Evolutionary conservation across 1,139 yeast genomes (phyloP).

Genomic region (Zygosaccharomyces pseudobailii): DNA sequence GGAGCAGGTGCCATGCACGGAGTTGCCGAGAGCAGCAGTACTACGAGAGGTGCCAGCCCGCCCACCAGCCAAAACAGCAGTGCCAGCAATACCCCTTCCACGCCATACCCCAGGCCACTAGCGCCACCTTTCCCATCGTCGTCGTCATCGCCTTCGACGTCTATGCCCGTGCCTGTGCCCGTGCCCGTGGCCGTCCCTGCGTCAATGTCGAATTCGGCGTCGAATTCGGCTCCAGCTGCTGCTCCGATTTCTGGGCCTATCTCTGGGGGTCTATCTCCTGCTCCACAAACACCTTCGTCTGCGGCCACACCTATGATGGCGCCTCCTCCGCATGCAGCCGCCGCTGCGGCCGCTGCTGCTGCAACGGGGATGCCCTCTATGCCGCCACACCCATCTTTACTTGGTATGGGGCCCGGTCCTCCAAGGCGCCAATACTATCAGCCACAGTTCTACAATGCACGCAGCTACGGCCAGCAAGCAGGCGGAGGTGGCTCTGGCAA

Average conservation of each 20-base stretch:
- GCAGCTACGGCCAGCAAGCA: not conserved
- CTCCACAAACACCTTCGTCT: not conserved
- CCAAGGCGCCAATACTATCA: constrained; percentile 4
- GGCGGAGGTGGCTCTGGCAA: not conserved
- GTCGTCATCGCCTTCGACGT: constrained; percentile 7
- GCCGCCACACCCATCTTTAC: not conserved
- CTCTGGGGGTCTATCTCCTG: not conserved
- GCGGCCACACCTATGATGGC: not conserved
- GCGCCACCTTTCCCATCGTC: constrained; percentile 8
- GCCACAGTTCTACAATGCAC: not conserved
- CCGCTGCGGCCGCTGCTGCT: not conserved
- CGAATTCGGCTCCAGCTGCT: not conserved
- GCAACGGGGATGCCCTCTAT: not conserved
- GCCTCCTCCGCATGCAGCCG: not conserved
- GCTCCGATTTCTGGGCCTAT: not conserved
- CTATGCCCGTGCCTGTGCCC: not conserved
- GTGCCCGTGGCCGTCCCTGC: not conserved
- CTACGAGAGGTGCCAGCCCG: not conserved
- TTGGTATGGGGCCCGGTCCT: constrained; percentile 1
- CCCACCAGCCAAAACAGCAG: not conserved
- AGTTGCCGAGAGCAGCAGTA: not conserved
- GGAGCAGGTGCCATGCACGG: not conserved
- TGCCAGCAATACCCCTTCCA: not conserved
- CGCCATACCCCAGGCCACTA: not conserved
- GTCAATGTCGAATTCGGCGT: not conserved